phyloP scores from a whole-genome alignment of 139 green algal genomes.

The Yamagishiella unicocca region DNA sequence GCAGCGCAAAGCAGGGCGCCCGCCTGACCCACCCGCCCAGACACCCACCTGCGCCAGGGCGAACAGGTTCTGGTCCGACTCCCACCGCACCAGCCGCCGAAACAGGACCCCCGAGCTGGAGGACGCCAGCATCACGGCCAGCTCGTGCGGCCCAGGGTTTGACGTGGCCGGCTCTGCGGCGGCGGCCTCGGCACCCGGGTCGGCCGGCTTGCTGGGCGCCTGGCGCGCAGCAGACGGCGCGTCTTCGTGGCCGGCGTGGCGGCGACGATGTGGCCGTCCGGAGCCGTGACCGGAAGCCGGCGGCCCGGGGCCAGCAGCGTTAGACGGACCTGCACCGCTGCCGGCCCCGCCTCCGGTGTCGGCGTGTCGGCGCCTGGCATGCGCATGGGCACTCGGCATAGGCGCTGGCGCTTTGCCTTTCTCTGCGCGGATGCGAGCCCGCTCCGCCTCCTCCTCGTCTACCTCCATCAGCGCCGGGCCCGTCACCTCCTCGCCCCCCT shows the following conservation, averaged over 20 bases:
- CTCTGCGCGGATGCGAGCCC: neutral
- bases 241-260: no score
- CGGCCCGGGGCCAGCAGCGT: no score
- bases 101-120: neutral
- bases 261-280: no score
- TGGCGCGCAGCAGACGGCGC: no score
- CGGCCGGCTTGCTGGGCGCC: no score
- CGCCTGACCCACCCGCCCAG: neutral
- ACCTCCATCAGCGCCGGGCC: neutral
- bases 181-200: no score
- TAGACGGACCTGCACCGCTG: no score
- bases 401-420: slow-evolving; percentile 8
- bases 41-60: slow-evolving; percentile 33
- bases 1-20: no score
- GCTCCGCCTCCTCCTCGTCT: neutral
- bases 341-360: no score
- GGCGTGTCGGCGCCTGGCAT: no score
- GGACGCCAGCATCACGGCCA: slow-evolving; percentile 1
- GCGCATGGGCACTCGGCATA: no score
- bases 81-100: neutral
- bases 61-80: neutral
- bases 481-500: neutral
- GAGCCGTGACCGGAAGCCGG: no score
- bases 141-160: neutral
- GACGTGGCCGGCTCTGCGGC: neutral